Evolutionary conservation across 495 filamentous ascomycete species (phyloP).

Genomic region (Xylaria sp.): DNA sequence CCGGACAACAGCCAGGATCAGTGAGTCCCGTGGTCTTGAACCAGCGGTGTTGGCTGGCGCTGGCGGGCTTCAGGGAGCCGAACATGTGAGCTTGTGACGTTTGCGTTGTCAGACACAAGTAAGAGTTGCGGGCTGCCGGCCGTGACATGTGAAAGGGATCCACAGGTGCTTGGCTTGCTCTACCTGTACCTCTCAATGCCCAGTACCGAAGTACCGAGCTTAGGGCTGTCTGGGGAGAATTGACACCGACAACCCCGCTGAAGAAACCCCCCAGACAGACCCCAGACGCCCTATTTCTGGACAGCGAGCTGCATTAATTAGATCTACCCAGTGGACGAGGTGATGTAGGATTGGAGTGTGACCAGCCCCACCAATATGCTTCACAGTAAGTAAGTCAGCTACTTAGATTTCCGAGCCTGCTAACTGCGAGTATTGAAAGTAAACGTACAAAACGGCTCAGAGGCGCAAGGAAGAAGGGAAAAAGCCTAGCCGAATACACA

Average conservation of each 20-base stretch:
- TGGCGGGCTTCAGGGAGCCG: constrained; percentile 3
- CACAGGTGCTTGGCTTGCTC: constrained; percentile 13
- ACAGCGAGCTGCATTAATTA: neutral
- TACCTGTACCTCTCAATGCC: too few species aligned
- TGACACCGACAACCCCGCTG: constrained; percentile 9
- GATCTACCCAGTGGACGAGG: too few species aligned
- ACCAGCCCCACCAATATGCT: neutral
- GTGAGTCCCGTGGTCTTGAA: constrained; percentile 1
- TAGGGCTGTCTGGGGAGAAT: neutral
- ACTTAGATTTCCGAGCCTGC: neutral
- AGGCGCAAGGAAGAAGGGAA: neutral
- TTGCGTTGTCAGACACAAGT: constrained; percentile 11
- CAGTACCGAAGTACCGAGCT: constrained; percentile 1
- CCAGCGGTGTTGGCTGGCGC: constrained; percentile 14
- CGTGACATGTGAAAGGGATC: constrained; percentile 30
- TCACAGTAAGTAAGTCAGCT: neutral
- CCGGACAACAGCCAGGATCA: constrained; percentile 1
- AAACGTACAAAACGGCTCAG: neutral
- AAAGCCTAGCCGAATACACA: neutral
- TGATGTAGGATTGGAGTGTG: neutral
- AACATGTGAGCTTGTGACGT: constrained; percentile 25
- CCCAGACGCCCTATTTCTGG: neutral
- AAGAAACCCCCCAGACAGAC: neutral
- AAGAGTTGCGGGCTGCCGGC: neutral
- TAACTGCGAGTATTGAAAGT: neutral